Conservation (phyloP, 257 asterid genomes). For the Forsythia viridissima region DNA sequence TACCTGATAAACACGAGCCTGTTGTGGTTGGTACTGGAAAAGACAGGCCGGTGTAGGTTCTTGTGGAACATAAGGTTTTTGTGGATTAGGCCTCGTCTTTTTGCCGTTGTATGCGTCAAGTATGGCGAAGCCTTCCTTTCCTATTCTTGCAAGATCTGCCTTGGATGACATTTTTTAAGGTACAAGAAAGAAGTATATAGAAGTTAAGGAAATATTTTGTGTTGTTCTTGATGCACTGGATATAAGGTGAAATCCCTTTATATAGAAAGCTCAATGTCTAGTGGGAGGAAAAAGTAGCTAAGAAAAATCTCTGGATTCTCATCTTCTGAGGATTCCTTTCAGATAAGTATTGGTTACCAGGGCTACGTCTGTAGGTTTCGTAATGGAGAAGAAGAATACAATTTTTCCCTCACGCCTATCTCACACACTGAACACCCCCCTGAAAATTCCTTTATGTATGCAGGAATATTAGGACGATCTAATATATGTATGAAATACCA, state of each 20-base stretch:
- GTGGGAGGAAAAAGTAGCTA: background rate
- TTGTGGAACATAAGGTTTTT: conserved; percentile 14
- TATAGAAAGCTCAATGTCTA: conserved; percentile 19
- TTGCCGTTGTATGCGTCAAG: conserved; percentile 26
- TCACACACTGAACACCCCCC: no score
- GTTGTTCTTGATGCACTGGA: conserved; percentile 19
- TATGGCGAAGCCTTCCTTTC: background rate
- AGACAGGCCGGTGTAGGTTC: conserved; percentile 1
- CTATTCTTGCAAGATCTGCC: conserved; percentile 36
- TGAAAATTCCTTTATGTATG: no score
- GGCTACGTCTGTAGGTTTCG: no score
- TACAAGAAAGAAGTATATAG: background rate
- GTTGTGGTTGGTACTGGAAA: conserved; percentile 37
- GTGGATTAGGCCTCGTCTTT: conserved; percentile 14
- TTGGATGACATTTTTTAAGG: conserved; percentile 37
- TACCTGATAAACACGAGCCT: conserved; percentile 25
- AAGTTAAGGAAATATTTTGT: conserved; percentile 2
- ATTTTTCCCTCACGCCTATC: no score
- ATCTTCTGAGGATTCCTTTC: conserved; percentile 16
- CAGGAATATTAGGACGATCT: background rate
- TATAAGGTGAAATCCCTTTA: conserved; percentile 24
- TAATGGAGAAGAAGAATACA: no score
- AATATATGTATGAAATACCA: background rate
- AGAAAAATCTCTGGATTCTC: background rate
- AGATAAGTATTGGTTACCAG: background rate